Conservation (phyloP, 2,329 filamentous ascomycete species). For the Fusarium haematococcum region DNA sequence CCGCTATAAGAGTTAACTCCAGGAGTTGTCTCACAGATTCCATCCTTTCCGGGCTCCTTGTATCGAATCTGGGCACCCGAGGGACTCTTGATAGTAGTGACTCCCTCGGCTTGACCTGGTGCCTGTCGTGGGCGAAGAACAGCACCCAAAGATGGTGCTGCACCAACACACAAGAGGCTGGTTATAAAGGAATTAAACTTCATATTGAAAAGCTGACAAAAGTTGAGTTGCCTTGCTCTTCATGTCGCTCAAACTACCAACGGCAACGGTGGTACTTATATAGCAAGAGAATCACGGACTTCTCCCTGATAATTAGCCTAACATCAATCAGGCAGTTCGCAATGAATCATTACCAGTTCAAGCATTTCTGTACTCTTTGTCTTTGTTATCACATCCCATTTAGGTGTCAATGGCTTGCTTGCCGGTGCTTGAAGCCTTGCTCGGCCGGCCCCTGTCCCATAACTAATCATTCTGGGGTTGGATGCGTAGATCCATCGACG, state of each 20-base stretch:
- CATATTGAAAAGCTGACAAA: neutral
- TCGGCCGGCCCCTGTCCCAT: neutral
- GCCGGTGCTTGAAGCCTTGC: neutral
- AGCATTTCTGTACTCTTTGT: neutral
- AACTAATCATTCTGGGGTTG: neutral
- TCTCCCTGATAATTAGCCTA: neutral
- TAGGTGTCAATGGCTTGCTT: neutral
- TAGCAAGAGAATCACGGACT: neutral
- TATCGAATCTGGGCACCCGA: constrained; percentile 18
- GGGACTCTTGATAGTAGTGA: constrained; percentile 12
- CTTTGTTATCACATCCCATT: neutral
- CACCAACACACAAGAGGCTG: neutral
- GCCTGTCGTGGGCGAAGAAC: constrained; percentile 8
- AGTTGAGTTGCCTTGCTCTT: neutral
- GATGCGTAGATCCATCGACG: constrained; percentile 2
- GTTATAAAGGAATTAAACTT: neutral
- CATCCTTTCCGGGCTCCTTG: constrained; percentile 56
- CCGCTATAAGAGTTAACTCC: constrained; percentile 56
- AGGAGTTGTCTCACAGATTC: constrained; percentile 57
- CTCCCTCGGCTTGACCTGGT: constrained; percentile 2
- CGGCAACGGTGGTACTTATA: neutral
- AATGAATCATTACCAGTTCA: neutral
- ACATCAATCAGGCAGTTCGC: neutral
- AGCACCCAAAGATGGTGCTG: neutral
- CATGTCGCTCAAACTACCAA: neutral